These are phyloP conservation scores for Fusarium sarcochroum DNA, from an alignment of 2,329 filamentous ascomycete species.

Conservation along the genomic window DNA sequence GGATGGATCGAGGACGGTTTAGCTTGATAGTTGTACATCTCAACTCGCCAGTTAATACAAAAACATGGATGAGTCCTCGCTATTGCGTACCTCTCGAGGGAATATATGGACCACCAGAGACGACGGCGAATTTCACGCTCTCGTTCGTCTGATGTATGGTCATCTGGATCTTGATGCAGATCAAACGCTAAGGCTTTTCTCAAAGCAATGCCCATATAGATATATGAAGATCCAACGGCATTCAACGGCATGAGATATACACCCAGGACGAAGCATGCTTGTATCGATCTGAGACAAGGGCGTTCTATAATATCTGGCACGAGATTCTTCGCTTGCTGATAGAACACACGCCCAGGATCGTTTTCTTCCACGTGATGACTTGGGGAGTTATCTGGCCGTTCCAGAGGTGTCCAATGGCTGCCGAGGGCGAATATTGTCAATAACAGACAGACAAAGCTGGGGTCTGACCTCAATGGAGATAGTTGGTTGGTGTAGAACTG, in stretches of 20 bases:
- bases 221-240: not conserved
- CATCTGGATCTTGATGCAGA: not conserved
- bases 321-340: not conserved
- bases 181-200: slow-evolving; percentile 7
- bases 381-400: not conserved
- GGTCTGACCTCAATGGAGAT: not conserved
- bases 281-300: slow-evolving; percentile 1
- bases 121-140: slow-evolving; percentile 1
- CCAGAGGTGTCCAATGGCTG: slow-evolving; percentile 1
- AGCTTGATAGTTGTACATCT: slow-evolving; percentile 8
- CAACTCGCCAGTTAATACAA: not conserved
- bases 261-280: not conserved
- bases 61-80: accelerated
- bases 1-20: not conserved
- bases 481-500: not conserved
- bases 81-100: not conserved
- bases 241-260: slow-evolving; percentile 8
- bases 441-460: slow-evolving; percentile 3
- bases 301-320: not conserved
- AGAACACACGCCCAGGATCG: not conserved
- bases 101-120: slow-evolving; percentile 5
- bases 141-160: not conserved
- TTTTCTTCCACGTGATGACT: not conserved
- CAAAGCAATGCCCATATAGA: slow-evolving; percentile 2
- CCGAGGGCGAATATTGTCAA: slow-evolving; percentile 9